phyloP scores from a whole-genome alignment of 192 early-diverging fungal species.

The Mortierella alpina region DNA sequence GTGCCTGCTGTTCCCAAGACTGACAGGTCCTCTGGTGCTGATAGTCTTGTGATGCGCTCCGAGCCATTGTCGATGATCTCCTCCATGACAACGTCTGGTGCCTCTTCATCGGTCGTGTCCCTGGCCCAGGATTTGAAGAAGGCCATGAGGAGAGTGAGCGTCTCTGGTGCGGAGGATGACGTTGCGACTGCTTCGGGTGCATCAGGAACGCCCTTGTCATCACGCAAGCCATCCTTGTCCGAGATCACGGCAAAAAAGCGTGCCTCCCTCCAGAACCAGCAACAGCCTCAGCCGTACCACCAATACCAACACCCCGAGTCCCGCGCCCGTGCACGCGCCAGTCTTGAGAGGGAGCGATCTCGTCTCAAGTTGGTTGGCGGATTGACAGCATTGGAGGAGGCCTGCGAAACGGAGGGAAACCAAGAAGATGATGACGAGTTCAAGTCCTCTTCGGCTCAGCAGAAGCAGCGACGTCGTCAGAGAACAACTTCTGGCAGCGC shows the following conservation, averaged over 20 bases:
- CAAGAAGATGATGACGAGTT: neutral
- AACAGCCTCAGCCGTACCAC: neutral
- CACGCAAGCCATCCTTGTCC: slow-evolving; percentile 4
- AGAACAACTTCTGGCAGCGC: neutral
- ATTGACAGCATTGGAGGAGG: neutral
- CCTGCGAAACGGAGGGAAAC: no score
- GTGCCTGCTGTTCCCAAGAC: no score
- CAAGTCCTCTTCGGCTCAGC: neutral
- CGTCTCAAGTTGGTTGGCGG: slow-evolving; percentile 21
- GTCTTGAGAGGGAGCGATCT: neutral
- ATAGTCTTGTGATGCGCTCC: neutral
- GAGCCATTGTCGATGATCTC: neutral
- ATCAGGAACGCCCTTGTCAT: neutral
- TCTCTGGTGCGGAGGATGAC: no score
- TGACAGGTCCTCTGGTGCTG: neutral
- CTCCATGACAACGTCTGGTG: neutral
- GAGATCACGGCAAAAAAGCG: slow-evolving; percentile 37
- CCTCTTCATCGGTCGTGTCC: slow-evolving; percentile 6
- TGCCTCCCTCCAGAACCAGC: neutral
- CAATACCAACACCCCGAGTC: neutral
- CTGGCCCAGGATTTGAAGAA: slow-evolving; percentile 23
- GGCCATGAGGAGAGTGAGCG: neutral
- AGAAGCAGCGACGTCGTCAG: neutral
- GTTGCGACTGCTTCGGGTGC: neutral
- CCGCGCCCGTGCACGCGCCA: no score